A percentile compares a stretch with the other conserved stretches of the same genome.
phyloP scores from a whole-genome alignment of 768 basidiomycete genomes.

The Arthromyces matolae region DNA sequence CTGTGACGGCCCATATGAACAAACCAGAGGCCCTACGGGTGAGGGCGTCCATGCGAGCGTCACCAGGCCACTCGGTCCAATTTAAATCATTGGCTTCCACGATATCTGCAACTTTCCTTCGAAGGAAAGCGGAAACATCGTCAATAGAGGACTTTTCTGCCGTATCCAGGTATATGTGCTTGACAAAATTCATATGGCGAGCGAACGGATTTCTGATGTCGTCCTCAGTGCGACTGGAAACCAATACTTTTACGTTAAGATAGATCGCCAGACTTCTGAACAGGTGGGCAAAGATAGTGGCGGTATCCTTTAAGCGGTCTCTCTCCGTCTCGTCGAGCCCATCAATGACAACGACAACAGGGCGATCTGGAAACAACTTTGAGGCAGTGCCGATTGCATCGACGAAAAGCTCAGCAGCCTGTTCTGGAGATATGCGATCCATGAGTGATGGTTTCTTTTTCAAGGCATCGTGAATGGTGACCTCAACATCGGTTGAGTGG shows the following conservation, averaged over 20 bases:
- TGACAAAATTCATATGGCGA: conserved; percentile 8
- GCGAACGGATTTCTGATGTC: conserved; percentile 15
- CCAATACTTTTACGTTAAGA: conserved; percentile 16
- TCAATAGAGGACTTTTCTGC: conserved; percentile 10
- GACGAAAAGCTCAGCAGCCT: conserved; percentile 16
- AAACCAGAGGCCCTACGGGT: conserved; percentile 9
- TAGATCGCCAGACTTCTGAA: conserved; percentile 2
- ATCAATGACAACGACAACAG: conserved; percentile 18
- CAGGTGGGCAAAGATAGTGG: conserved; percentile 11
- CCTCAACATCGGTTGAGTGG: conserved; percentile 5
- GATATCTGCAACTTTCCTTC: conserved; percentile 4
- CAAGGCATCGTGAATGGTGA: conserved; percentile 9
- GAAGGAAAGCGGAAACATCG: conserved; percentile 13
- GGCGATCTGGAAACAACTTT: conserved; percentile 3
- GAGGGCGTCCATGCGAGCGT: conserved; percentile 6
- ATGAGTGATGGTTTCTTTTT: conserved; percentile 9
- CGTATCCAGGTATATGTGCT: conserved; percentile 16
- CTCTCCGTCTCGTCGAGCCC: conserved; percentile 17
- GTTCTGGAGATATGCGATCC: conserved; percentile 11
- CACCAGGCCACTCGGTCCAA: conserved; percentile 14
- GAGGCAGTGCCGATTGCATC: conserved; percentile 10
- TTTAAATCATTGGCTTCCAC: conserved; percentile 10
- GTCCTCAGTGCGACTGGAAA: conserved; percentile 19
- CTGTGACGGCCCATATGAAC: conserved; percentile 16
- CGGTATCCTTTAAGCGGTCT: conserved; percentile 9